Evolutionary conservation across 2,329 filamentous ascomycete species (phyloP), one percentile per base, ranked within the genome.

Genomic region (Fusarium agapanthi): DNA sequence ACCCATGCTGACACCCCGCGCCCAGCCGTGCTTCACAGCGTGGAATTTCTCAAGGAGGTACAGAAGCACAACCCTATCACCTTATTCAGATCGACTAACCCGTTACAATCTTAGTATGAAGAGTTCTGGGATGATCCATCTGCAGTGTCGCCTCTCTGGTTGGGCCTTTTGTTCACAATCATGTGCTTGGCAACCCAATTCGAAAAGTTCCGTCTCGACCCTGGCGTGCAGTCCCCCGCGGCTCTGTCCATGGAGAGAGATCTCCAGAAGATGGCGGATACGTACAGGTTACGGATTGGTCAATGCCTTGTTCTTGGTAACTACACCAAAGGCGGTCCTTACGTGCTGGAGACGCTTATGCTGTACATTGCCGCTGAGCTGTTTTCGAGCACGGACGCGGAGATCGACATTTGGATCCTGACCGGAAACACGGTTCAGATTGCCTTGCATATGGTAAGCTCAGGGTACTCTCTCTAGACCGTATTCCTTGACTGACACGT

Each of bases 111-210:
- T 14, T 6, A 85, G 81, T 87, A 87, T 60, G 79, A 83, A 7
- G 75, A 73, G 1, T 87, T 86, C 61, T 87, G 85, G 85, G 64
- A 78, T 13, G 71, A 82, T 16, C 83, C 83, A 7, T 62, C 74
- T 6, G 72, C 71, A 0, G 80, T 79, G 5, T 80, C 85, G 0
- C 76, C 82, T 7, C 81, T 83, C 63, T 88, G 85, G 85, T 58
- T 88, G 16, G 85, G 83, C 3, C 78, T 87, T 4, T 71, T 87
- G 1, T 87, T 84, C 72, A 80, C 79, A 11, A 86, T 87, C 8
- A 76, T 87, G 48, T 83, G 82, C 56, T 77, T 86, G 12, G 80
- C 84, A 3, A 71, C 75, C 11, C 64, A 75, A 6, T 65, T 72
- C 30, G 62, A 67, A 6, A 67, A 54, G 30, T 67, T 32, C 7